Evolutionary conservation across 768 basidiomycete species (phyloP).

Genomic region (Porpolomopsis calyptriformis): DNA sequence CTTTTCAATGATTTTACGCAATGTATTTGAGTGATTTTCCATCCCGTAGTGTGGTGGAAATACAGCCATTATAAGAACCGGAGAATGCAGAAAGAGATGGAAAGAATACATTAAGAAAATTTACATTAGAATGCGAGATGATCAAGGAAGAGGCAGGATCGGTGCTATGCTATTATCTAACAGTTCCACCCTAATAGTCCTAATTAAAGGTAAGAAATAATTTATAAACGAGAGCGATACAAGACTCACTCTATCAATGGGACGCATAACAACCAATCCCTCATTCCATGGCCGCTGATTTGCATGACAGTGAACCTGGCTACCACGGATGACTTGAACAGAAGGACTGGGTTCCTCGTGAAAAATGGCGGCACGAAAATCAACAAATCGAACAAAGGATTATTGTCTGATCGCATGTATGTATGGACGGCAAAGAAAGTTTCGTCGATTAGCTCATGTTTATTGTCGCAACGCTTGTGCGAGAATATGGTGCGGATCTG

Average conservation of each 20-base stretch:
- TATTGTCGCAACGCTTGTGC: neutral
- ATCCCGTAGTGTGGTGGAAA: too few species aligned
- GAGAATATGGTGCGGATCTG: constrained; percentile 1
- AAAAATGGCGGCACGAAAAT: neutral
- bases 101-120: too few species aligned
- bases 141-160: too few species aligned
- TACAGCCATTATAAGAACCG: too few species aligned
- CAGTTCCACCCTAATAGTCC: too few species aligned
- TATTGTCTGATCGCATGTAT: neutral
- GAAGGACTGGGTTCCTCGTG: neutral
- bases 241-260: neutral
- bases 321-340: neutral
- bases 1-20: too few species aligned
- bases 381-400: neutral
- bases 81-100: too few species aligned
- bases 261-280: neutral
- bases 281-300: neutral
- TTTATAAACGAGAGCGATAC: neutral
- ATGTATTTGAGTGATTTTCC: too few species aligned
- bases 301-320: neutral
- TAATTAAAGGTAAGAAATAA: too few species aligned
- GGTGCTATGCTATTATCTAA: too few species aligned
- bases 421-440: neutral
- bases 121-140: too few species aligned
- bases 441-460: neutral